phyloP scores from a whole-genome alignment of 2,329 filamentous ascomycete genomes.

The Graphium sp. region DNA sequence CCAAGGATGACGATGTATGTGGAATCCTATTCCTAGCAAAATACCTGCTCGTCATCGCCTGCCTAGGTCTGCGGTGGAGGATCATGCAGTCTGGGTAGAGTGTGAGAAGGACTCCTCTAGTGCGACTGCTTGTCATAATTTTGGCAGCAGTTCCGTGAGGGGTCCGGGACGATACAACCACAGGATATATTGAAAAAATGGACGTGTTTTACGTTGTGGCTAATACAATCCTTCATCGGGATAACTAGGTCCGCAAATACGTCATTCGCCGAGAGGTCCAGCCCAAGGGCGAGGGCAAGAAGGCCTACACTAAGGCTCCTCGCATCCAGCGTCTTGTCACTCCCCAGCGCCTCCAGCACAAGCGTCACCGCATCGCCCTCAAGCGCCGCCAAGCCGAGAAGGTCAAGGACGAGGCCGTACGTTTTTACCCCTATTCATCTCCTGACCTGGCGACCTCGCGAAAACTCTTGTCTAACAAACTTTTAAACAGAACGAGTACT shows the following conservation, averaged over 20 bases:
- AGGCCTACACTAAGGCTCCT: constrained; percentile 98
- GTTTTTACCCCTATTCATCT: constrained; percentile 23
- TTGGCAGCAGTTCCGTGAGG: background rate
- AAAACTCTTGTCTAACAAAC: background rate
- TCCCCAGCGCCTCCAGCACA: constrained; percentile 99
- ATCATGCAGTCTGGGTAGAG: constrained; percentile 35
- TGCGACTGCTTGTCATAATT: background rate
- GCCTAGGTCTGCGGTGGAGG: constrained; percentile 33
- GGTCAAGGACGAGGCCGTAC: constrained; percentile 96
- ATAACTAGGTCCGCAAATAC: constrained; percentile 81
- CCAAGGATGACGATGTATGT: constrained; percentile 99
- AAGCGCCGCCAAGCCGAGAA: constrained; percentile 97
- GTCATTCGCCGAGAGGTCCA: constrained; percentile 97
- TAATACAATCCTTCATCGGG: background rate
- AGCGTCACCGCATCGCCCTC: constrained; percentile 93
- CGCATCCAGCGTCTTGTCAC: constrained; percentile 99
- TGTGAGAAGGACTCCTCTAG: constrained; percentile 28
- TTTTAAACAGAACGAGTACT: constrained; percentile 74
- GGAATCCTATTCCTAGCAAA: constrained; percentile 23
- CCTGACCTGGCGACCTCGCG: background rate
- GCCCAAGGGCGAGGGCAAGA: constrained; percentile 94
- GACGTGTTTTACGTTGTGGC: constrained; percentile 1
- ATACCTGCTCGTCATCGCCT: constrained; percentile 52
- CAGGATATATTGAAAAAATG: background rate
- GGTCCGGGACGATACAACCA: too few species aligned